phyloP scores from a whole-genome alignment of 2,329 filamentous ascomycete genomes.

The Colletotrichum liriopes region DNA sequence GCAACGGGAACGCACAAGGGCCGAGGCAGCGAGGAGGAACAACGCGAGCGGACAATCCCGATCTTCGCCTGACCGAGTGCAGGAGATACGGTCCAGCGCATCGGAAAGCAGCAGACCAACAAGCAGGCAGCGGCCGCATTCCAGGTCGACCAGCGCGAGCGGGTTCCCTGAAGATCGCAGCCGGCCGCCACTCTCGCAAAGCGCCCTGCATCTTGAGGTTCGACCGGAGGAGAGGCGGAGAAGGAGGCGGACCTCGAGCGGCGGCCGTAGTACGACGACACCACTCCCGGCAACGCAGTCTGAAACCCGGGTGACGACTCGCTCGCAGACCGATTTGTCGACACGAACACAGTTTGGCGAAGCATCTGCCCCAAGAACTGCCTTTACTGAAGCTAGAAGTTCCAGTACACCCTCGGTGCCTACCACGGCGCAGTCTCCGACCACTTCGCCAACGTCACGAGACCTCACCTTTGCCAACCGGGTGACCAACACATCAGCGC shows the following conservation, averaged over 20 bases:
- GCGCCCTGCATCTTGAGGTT: constrained; percentile 64
- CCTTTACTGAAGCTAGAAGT: constrained; percentile 61
- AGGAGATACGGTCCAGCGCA: constrained; percentile 33
- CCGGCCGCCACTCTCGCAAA: constrained; percentile 65
- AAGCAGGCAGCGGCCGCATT: constrained; percentile 56
- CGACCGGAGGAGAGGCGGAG: constrained; percentile 62
- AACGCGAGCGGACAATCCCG: constrained; percentile 58
- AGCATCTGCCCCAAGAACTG: constrained; percentile 55
- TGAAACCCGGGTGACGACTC: constrained; percentile 66
- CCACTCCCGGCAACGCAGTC: constrained; percentile 60
- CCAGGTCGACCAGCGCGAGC: constrained; percentile 63
- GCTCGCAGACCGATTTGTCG: constrained; percentile 77
- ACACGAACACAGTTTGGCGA: constrained; percentile 60
- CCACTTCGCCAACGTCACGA: constrained; percentile 45
- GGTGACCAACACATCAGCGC: constrained; percentile 43
- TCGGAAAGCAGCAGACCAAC: constrained; percentile 48
- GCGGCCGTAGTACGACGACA: constrained; percentile 68
- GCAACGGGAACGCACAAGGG: constrained; percentile 68
- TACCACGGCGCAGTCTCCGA: constrained; percentile 45
- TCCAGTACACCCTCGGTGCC: constrained; percentile 55
- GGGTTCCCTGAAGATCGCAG: constrained; percentile 63
- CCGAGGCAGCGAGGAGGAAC: constrained; percentile 55
- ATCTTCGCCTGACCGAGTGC: constrained; percentile 46
- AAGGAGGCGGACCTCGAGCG: constrained; percentile 69
- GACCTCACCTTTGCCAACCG: constrained; percentile 57